Percentiles rank a stretch among this genome's conserved stretches.
phyloP scores from a whole-genome alignment of 805 yeast species.

The Torulaspora indica region DNA sequence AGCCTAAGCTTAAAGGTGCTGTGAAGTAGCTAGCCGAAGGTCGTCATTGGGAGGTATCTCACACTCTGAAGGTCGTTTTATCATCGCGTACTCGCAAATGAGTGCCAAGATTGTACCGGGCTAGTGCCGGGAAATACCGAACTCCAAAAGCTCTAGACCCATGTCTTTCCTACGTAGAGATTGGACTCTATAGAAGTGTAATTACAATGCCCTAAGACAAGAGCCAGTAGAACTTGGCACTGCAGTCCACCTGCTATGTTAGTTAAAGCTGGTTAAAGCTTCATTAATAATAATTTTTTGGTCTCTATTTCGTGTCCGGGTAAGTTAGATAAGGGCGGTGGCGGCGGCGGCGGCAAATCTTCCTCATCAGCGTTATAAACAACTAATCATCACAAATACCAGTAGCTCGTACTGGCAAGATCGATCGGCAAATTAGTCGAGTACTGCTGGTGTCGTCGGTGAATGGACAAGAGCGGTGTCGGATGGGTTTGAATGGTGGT shows the following conservation, averaged over 20 bases:
- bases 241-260: too few species aligned
- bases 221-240: too few species aligned
- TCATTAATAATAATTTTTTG: too few species aligned
- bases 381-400: background rate
- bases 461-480: conserved; percentile 5
- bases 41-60: too few species aligned
- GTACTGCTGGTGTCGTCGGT: background rate
- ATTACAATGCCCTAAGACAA: too few species aligned
- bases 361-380: conserved; percentile 2
- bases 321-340: background rate
- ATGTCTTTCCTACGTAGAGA: background rate
- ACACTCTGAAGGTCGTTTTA: too few species aligned
- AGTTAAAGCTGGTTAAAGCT: too few species aligned
- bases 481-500: conserved; percentile 7
- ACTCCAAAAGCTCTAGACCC: too few species aligned
- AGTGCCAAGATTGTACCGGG: too few species aligned
- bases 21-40: background rate
- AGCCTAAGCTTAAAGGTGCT: background rate
- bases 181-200: background rate
- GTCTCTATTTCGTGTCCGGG: too few species aligned
- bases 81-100: too few species aligned
- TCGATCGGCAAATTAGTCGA: background rate
- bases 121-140: too few species aligned
- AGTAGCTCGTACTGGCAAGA: background rate
- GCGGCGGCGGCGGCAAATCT: conserved; percentile 16